Evolutionary conservation across 345 rosid species (phyloP).

Genomic region (Erodium maritimum): DNA sequence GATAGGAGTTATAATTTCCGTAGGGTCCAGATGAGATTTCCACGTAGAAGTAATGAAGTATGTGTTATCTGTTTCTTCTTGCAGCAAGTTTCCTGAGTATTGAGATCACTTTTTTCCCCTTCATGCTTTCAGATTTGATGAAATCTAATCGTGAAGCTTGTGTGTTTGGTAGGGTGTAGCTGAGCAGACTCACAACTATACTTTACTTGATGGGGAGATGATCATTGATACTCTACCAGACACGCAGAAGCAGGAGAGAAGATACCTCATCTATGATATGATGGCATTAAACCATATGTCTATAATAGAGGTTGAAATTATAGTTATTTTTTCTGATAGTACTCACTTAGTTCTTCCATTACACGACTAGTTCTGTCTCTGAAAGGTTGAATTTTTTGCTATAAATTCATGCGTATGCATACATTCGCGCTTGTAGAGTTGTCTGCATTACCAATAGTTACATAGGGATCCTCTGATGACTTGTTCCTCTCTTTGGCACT

Average conservation of each 20-base stretch:
- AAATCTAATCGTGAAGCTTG: constrained; percentile 11
- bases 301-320: constrained; percentile 57
- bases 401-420: not conserved
- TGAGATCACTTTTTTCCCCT: not conserved
- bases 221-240: constrained; percentile 88
- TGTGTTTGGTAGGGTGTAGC: constrained; percentile 49
- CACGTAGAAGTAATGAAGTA: constrained; percentile 68
- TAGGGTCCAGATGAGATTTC: constrained; percentile 97
- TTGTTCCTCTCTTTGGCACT: not conserved
- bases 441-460: not conserved
- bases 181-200: constrained; percentile 74
- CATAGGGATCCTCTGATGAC: not conserved
- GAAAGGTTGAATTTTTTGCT: no score
- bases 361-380: no score
- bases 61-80: constrained; percentile 17
- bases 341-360: not conserved
- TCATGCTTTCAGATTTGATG: not conserved
- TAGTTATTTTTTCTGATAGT: not conserved
- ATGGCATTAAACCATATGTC: constrained; percentile 67
- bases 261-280: constrained; percentile 93
- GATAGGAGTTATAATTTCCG: constrained; percentile 83
- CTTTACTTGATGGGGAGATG: constrained; percentile 98
- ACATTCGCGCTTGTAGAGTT: not conserved
- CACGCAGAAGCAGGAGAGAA: constrained; percentile 82
- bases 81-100: constrained; percentile 1